These are phyloP conservation scores for Auxenochlorella pyrenoidosa DNA, from an alignment of 139 green algal genomes.

Conservation along the genomic window DNA sequence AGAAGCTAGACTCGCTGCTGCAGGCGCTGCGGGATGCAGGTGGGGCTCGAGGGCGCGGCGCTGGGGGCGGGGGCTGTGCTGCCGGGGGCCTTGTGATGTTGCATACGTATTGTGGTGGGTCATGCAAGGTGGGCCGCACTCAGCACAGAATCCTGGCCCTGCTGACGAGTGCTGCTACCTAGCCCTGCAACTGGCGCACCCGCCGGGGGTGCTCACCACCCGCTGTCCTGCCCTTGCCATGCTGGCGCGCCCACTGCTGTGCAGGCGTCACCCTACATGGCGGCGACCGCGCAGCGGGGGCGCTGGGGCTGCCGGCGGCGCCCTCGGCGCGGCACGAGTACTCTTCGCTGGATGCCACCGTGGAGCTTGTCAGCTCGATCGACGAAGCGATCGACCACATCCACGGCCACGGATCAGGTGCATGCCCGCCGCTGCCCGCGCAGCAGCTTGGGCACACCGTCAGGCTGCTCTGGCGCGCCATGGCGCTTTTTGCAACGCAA, in stretches of 20 bases:
- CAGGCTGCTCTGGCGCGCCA: too few relatives aligned
- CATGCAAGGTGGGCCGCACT: too few relatives aligned
- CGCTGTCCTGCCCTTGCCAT: background rate
- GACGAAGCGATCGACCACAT: slow-evolving; percentile 93
- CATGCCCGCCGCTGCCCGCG: too few relatives aligned
- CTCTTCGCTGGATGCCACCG: slow-evolving; percentile 75
- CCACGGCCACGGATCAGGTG: slow-evolving; percentile 72
- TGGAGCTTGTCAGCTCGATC: slow-evolving; percentile 90
- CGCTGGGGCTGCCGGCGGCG: slow-evolving; percentile 63
- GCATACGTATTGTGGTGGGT: too few relatives aligned
- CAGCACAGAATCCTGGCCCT: too few relatives aligned
- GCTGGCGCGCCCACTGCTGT: background rate
- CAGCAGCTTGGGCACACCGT: too few relatives aligned
- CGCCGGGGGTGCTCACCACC: too few relatives aligned
- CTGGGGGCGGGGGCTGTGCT: too few relatives aligned
- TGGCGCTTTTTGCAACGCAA: too few relatives aligned
- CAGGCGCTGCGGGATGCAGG: slow-evolving; percentile 66
- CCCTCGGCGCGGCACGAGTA: slow-evolving; percentile 89
- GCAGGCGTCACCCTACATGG: slow-evolving; percentile 71
- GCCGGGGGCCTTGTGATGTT: too few relatives aligned
- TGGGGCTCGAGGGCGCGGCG: background rate
- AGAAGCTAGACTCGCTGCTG: slow-evolving; percentile 57
- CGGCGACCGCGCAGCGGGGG: slow-evolving; percentile 49
- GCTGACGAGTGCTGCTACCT: too few relatives aligned
- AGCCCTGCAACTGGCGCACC: too few relatives aligned